A percentile compares a stretch with the other conserved stretches of the same genome.
These are phyloP conservation scores for Hypomontagnella monticulosa DNA, from an alignment of 495 filamentous ascomycete genomes.

Conservation along the genomic window DNA sequence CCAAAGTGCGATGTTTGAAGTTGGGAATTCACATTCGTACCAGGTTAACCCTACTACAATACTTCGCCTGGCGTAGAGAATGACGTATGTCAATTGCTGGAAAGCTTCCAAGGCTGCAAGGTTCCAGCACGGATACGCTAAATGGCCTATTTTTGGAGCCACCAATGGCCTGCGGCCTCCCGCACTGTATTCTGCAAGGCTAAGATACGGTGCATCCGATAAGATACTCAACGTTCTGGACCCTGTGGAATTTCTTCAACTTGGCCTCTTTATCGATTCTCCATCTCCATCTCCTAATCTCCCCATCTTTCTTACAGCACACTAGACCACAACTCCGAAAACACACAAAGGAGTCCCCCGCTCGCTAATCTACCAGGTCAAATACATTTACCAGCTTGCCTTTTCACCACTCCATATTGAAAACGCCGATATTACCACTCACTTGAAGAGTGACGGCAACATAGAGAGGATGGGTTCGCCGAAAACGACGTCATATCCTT, in stretches of 20 bases:
- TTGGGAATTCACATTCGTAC: no score
- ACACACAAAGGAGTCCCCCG: background rate
- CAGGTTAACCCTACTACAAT: background rate
- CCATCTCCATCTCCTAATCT: background rate
- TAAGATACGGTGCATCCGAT: constrained; percentile 12
- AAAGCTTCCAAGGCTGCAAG: no score
- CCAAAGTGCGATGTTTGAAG: background rate
- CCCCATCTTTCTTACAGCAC: background rate
- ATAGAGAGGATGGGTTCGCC: constrained; percentile 20
- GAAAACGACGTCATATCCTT: constrained; percentile 25
- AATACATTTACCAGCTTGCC: background rate
- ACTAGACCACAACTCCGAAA: background rate
- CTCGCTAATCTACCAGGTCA: background rate
- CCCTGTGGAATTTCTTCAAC: constrained; percentile 17
- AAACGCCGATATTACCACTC: background rate
- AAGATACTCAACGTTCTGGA: constrained; percentile 22
- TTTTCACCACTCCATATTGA: background rate
- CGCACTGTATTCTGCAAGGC: constrained; percentile 22
- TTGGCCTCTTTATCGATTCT: constrained; percentile 21
- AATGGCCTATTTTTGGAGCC: constrained; percentile 15
- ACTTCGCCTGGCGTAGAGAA: background rate
- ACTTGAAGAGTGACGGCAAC: background rate
- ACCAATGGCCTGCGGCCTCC: constrained; percentile 1
- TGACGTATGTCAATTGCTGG: constrained; percentile 5
- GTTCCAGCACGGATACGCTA: no score